Evolutionary conservation across 2,329 filamentous ascomycete genomes (phyloP).

Genomic region (Domatiomyces catenatus): DNA sequence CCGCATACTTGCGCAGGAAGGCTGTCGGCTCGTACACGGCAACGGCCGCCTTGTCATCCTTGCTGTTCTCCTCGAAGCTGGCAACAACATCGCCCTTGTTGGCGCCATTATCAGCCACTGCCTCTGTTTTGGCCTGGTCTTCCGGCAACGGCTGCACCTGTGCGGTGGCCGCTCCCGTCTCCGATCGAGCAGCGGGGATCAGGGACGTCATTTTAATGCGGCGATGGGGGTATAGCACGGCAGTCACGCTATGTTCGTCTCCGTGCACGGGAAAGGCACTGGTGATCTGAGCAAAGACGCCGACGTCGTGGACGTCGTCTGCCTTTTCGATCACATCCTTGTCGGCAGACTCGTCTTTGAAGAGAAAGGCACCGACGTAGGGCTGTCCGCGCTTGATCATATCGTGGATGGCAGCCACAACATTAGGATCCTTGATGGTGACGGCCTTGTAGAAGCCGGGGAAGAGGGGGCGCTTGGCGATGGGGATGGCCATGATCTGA

Average conservation of each 20-base stretch:
- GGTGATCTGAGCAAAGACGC: constrained; percentile 94
- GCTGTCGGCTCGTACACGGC: constrained; percentile 69
- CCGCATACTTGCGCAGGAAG: constrained; percentile 78
- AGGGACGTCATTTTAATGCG: constrained; percentile 80
- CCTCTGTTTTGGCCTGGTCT: constrained; percentile 27
- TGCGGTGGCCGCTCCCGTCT: constrained; percentile 20
- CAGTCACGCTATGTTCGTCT: constrained; percentile 71
- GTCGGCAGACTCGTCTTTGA: constrained; percentile 91
- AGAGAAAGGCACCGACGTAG: constrained; percentile 89
- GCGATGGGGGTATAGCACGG: constrained; percentile 88
- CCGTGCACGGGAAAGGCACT: constrained; percentile 85
- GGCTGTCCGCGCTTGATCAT: constrained; percentile 95
- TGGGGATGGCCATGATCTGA: constrained; percentile 93
- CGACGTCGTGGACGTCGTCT: constrained; percentile 87
- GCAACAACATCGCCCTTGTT: constrained; percentile 90
- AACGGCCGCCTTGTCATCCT: constrained; percentile 38
- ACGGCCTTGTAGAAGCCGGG: constrained; percentile 98
- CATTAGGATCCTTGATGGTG: constrained; percentile 83
- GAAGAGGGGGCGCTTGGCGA: constrained; percentile 82
- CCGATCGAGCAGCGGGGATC: constrained; percentile 46
- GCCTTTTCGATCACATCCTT: constrained; percentile 82
- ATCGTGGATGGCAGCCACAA: constrained; percentile 82
- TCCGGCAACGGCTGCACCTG: constrained; percentile 24
- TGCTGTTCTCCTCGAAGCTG: constrained; percentile 75
- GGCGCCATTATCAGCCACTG: constrained; percentile 42